These are phyloP conservation scores for Vigna reflexopilosa DNA, from an alignment of 306 rosid genomes.

Conservation along the genomic window DNA sequence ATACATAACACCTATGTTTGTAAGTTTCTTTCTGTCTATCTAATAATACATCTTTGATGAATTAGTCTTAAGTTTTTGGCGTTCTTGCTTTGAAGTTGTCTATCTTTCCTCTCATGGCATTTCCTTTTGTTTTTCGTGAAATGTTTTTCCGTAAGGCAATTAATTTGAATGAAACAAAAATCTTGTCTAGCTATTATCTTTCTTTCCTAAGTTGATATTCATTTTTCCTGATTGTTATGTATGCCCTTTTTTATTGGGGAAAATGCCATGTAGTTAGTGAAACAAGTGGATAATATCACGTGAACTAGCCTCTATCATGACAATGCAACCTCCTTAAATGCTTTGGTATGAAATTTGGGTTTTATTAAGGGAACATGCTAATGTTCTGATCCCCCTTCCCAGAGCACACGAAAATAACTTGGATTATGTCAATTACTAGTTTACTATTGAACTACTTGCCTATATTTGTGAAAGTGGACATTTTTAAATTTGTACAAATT, in stretches of 20 bases:
- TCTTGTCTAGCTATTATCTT: constrained; percentile 1
- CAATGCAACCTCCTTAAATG: constrained; percentile 5
- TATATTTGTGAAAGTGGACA: background rate
- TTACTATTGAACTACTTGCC: background rate
- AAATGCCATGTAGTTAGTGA: background rate
- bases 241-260: background rate
- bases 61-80: background rate
- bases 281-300: background rate
- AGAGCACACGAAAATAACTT: constrained; percentile 7
- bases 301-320: constrained; percentile 1
- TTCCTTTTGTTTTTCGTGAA: constrained; percentile 3
- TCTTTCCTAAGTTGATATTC: background rate
- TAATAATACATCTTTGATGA: constrained; percentile 8
- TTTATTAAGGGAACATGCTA: background rate
- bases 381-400: background rate
- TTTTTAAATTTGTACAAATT: constrained; percentile 11
- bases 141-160: background rate
- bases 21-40: constrained; percentile 52
- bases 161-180: constrained; percentile 2
- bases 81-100: constrained; percentile 30
- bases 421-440: constrained; percentile 1
- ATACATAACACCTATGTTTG: constrained; percentile 96
- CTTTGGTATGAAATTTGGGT: background rate
- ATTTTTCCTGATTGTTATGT: background rate
- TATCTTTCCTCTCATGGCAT: background rate